phyloP scores from a whole-genome alignment of 257 asterid species.

The Solanum dulcamara region DNA sequence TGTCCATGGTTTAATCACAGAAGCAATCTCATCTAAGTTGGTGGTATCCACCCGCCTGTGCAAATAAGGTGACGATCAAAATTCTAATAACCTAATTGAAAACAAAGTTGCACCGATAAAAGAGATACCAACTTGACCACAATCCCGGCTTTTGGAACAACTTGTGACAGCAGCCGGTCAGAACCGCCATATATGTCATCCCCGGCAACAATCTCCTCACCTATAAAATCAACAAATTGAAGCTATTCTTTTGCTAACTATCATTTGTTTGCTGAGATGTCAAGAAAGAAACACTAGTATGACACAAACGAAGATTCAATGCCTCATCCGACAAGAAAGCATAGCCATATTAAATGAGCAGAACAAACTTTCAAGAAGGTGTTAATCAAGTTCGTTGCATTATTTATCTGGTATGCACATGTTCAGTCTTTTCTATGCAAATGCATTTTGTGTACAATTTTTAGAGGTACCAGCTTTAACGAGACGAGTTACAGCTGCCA shows the following conservation, averaged over 20 bases:
- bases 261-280: not conserved
- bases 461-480: constrained; percentile 47
- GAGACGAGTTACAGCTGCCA: constrained; percentile 82
- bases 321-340: not conserved
- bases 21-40: constrained; percentile 58
- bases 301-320: not conserved
- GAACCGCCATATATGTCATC: constrained; percentile 97
- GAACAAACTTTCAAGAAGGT: not conserved
- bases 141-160: constrained; percentile 68
- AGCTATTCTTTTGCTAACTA: not conserved
- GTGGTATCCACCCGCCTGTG: constrained; percentile 84
- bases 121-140: constrained; percentile 56
- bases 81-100: not conserved
- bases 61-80: constrained; percentile 1
- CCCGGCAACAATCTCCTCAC: constrained; percentile 88
- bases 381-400: not conserved
- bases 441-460: not conserved
- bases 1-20: constrained; percentile 55
- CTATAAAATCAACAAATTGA: constrained; percentile 18
- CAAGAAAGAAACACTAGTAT: not conserved
- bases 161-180: constrained; percentile 77
- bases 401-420: not conserved
- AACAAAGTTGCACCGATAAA: not conserved
- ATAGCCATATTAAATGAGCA: constrained; percentile 1
- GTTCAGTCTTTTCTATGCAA: not conserved